Evolutionary conservation across 1,284 basidiomycete species (phyloP), one percentile per base, ranked within the genome.

Genomic region (Microbotryomycetes sp.): DNA sequence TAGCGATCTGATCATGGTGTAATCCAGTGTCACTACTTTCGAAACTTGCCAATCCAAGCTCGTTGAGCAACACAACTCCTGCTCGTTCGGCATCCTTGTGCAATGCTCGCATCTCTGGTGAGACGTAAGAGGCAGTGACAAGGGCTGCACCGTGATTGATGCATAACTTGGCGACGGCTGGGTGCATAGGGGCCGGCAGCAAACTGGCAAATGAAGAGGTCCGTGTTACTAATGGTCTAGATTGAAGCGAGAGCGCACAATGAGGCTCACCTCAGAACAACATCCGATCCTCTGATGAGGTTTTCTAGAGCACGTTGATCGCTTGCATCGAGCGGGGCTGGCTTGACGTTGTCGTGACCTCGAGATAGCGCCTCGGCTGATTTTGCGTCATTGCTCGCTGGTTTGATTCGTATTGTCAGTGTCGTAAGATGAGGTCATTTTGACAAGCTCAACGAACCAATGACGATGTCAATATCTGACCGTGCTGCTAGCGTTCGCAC

Each of bases 91-190:
- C 92, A 3, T 77, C 76, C 6, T 80, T 71, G 72, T 92, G 80
- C 15, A 97, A 76, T 1, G 77, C 79, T 22, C 79, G 79, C 88
- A 97, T 96, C 23, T 82, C 84, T 1, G 84, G 83, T 0, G 89
- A 91, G 67, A 90, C 86, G 74, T 97, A 97, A 1, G 90, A 93
- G 0, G 92, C 92, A 0, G 93, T 97, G 56, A 97, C 84, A 62
- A 97, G 82, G 70, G 96, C 87, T 64, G 85, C 88, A 32, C 79
- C 75, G 70, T 87, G 80, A 59, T 81, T 71, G 65, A 96, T 85
- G 70, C 93, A 96, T 1, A 85, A 74, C 66, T 86, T 80, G 15
- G 92, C 93, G 28, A 93, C 81, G 2, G 75, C 71, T 6, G 84
- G 80, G 71, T 97, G 93, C 75, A 92, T 82, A 0, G 84, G 76